phyloP scores from a whole-genome alignment of 2,329 filamentous ascomycete genomes.

The Monosporascus sp. region DNA sequence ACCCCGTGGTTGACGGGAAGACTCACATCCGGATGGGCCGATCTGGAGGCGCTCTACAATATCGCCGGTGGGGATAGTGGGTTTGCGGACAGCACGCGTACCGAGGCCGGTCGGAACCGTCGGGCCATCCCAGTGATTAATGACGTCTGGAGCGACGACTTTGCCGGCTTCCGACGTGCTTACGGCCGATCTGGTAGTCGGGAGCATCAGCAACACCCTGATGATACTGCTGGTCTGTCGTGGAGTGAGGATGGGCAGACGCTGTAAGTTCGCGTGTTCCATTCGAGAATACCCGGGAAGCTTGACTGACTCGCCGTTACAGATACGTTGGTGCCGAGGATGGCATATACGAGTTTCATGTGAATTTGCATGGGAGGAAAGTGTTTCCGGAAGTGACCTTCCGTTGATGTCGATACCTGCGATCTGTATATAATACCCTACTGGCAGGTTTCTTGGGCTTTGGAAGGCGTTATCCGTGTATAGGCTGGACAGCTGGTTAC shows the following conservation, averaged over 20 bases:
- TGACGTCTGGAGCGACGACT: constrained; percentile 27
- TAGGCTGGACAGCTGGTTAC: neutral
- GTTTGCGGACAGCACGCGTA: constrained; percentile 22
- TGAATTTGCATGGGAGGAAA: constrained; percentile 60
- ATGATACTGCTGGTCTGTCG: constrained; percentile 56
- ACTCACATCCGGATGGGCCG: constrained; percentile 32
- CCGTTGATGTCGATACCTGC: constrained; percentile 34
- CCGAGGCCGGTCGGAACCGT: constrained; percentile 22
- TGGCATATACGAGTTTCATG: constrained; percentile 69
- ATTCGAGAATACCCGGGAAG: neutral
- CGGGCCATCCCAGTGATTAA: constrained; percentile 25
- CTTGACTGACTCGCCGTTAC: constrained; percentile 14
- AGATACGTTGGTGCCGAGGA: constrained; percentile 64
- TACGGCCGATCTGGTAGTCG: constrained; percentile 23
- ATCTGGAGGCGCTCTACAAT: constrained; percentile 39
- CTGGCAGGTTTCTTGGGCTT: neutral
- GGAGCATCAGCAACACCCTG: constrained; percentile 41
- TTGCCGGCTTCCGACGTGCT: constrained; percentile 19
- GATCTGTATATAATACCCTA: neutral
- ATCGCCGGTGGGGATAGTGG: constrained; percentile 20
- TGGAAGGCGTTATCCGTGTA: neutral
- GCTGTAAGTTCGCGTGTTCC: constrained; percentile 42
- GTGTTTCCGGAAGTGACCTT: constrained; percentile 50
- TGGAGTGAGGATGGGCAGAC: constrained; percentile 58
- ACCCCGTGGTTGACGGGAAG: constrained; percentile 20